Percentiles rank a stretch among this genome's conserved stretches.
phyloP scores from a whole-genome alignment of 805 yeast genomes.

The Pichia paraexigua region DNA sequence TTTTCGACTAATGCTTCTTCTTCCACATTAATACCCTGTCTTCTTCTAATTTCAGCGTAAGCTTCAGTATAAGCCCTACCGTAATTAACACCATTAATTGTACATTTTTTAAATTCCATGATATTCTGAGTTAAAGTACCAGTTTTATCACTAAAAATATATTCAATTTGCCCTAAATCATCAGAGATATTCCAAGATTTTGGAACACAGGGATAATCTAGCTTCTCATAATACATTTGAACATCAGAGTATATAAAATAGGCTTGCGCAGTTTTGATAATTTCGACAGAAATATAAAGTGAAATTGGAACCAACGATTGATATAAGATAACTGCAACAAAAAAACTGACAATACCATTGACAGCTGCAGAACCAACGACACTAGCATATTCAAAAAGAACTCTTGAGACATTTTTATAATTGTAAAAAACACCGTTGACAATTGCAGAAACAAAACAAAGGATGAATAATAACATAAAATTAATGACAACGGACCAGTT shows the following conservation, averaged over 20 bases:
- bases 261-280: slow-evolving; percentile 76
- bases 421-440: slow-evolving; percentile 62
- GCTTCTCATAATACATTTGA: slow-evolving; percentile 54
- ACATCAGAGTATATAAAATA: slow-evolving; percentile 72
- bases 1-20: slow-evolving; percentile 32
- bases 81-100: slow-evolving; percentile 63
- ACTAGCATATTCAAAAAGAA: slow-evolving; percentile 62
- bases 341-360: slow-evolving; percentile 65
- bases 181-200: slow-evolving; percentile 82
- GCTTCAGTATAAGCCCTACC: slow-evolving; percentile 84
- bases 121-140: slow-evolving; percentile 80
- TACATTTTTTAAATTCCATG: slow-evolving; percentile 79
- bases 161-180: slow-evolving; percentile 81
- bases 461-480: slow-evolving; percentile 51
- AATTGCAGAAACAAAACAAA: slow-evolving; percentile 65
- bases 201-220: slow-evolving; percentile 79
- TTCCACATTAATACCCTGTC: slow-evolving; percentile 71
- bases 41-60: slow-evolving; percentile 64
- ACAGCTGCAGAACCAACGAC: slow-evolving; percentile 56
- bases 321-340: slow-evolving; percentile 68
- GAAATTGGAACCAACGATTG: slow-evolving; percentile 81
- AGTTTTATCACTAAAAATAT: slow-evolving; percentile 76
- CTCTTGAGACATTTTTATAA: slow-evolving; percentile 40
- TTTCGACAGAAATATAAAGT: slow-evolving; percentile 71
- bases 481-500: slow-evolving; percentile 64